Percentiles rank a stretch among this genome's conserved stretches.
phyloP scores from a whole-genome alignment of 2,329 filamentous ascomycete genomes.

The Hypoxylon sp. region DNA sequence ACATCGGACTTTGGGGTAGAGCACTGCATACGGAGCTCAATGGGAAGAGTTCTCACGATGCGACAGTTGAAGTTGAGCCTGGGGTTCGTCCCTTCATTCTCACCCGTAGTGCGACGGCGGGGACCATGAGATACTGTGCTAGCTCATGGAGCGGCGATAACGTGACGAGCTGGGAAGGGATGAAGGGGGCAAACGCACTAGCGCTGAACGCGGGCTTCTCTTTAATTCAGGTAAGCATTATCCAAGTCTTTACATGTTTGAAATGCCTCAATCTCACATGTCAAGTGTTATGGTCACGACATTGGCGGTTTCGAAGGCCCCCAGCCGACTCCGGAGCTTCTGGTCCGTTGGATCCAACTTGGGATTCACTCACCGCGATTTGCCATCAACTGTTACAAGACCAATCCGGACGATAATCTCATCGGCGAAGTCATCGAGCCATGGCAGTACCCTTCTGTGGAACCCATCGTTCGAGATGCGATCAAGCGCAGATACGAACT shows the following conservation, averaged over 20 bases:
- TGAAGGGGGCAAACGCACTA: conserved; percentile 79
- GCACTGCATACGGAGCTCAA: conserved; percentile 79
- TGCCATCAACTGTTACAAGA: conserved; percentile 86
- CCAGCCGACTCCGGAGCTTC: conserved; percentile 77
- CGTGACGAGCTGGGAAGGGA: conserved; percentile 79
- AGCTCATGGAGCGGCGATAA: conserved; percentile 84
- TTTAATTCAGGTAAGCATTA: conserved; percentile 68
- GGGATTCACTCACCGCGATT: conserved; percentile 79
- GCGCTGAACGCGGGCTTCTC: conserved; percentile 78
- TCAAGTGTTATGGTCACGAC: conserved; percentile 77
- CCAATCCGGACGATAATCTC: conserved; percentile 73
- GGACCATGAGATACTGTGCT: conserved; percentile 78
- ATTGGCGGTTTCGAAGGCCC: conserved; percentile 83
- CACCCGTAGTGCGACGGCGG: conserved; percentile 78
- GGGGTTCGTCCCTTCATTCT: conserved; percentile 76
- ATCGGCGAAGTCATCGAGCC: conserved; percentile 83
- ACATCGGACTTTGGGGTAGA: conserved; percentile 78
- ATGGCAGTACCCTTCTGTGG: conserved; percentile 81
- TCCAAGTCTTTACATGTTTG: background rate
- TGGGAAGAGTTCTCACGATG: conserved; percentile 79
- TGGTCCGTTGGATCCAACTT: conserved; percentile 81
- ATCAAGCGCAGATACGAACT: conserved; percentile 81
- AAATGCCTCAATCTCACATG: conserved; percentile 19
- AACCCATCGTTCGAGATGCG: conserved; percentile 72
- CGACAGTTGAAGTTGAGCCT: conserved; percentile 71